Percentiles rank a stretch among this genome's conserved stretches.
Conservation (phyloP, 148 eudicot species). For the Rhododendron molle region DNA sequence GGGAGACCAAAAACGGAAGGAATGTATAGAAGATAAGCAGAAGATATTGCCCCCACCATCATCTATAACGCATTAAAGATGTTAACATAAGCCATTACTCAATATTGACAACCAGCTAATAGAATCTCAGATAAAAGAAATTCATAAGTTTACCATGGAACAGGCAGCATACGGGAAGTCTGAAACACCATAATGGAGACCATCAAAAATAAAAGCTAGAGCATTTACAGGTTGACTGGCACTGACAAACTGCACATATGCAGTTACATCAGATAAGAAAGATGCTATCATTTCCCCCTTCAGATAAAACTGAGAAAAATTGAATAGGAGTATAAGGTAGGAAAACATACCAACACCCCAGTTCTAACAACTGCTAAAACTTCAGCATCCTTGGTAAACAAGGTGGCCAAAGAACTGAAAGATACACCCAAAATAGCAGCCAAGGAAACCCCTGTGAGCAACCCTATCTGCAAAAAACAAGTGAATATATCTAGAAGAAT, state of each 20-base stretch:
- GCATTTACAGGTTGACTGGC: slow-evolving; percentile 91
- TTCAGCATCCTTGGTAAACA: slow-evolving; percentile 69
- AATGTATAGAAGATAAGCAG: slow-evolving; percentile 62
- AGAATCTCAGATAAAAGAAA: background rate
- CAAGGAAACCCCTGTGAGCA: slow-evolving; percentile 55
- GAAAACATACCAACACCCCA: slow-evolving; percentile 63
- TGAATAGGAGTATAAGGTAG: background rate
- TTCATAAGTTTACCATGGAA: slow-evolving; percentile 61
- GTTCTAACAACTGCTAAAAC: slow-evolving; percentile 60
- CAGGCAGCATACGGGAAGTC: slow-evolving; percentile 80
- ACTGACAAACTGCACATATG: slow-evolving; percentile 67
- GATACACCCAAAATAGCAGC: slow-evolving; percentile 65
- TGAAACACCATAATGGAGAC: slow-evolving; percentile 88
- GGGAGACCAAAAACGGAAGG: slow-evolving; percentile 62
- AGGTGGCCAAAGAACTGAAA: slow-evolving; percentile 57
- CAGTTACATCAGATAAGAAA: background rate
- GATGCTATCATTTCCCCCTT: background rate
- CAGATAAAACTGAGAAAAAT: background rate
- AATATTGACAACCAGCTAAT: background rate
- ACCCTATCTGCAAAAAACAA: slow-evolving; percentile 53
- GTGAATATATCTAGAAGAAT: background rate
- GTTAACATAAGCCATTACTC: background rate
- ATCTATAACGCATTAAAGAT: slow-evolving; percentile 37
- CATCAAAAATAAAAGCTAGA: slow-evolving; percentile 84
- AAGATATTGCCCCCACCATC: slow-evolving; percentile 69